phyloP scores from a whole-genome alignment of 2,329 filamentous ascomycete species.

The Paraphaeosphaeria minitans region DNA sequence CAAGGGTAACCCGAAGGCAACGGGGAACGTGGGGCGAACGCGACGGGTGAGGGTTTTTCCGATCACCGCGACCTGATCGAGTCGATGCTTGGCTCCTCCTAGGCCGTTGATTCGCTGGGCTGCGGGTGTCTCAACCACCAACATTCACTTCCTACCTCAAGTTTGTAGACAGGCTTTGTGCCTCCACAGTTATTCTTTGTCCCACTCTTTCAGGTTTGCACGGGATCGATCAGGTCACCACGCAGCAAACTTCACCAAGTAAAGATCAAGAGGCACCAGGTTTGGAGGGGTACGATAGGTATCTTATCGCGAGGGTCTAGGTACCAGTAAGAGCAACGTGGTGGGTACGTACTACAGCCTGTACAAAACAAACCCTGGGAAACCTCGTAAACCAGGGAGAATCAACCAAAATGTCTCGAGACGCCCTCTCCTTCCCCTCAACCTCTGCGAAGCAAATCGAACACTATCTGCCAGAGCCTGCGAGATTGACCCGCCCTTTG shows the following conservation, averaged over 20 bases:
- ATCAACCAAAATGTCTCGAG: constrained; percentile 22
- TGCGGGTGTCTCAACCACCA: background rate
- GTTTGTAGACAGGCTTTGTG: no score
- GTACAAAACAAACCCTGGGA: background rate
- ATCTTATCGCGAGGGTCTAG: no score
- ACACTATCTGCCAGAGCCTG: constrained; percentile 55
- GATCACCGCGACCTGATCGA: constrained; percentile 9
- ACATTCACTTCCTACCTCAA: no score
- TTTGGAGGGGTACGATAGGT: no score
- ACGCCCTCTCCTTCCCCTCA: constrained; percentile 48
- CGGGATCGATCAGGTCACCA: no score
- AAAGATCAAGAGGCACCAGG: no score
- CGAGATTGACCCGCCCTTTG: background rate
- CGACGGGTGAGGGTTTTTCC: constrained; percentile 14
- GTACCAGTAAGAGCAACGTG: background rate
- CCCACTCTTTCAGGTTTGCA: no score
- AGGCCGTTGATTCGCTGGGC: constrained; percentile 3
- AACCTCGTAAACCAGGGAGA: background rate
- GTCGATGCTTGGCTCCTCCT: constrained; percentile 10
- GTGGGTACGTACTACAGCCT: background rate
- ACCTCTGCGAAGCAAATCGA: constrained; percentile 54
- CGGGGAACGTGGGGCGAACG: constrained; percentile 22
- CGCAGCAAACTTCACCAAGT: no score
- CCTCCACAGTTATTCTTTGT: no score
- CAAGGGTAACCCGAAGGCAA: constrained; percentile 12